Percentiles rank a stretch among this genome's conserved stretches.
These are phyloP conservation scores for Eimeria falciformis DNA, from an alignment of 169 alveolate species.

Conservation along the genomic window DNA sequence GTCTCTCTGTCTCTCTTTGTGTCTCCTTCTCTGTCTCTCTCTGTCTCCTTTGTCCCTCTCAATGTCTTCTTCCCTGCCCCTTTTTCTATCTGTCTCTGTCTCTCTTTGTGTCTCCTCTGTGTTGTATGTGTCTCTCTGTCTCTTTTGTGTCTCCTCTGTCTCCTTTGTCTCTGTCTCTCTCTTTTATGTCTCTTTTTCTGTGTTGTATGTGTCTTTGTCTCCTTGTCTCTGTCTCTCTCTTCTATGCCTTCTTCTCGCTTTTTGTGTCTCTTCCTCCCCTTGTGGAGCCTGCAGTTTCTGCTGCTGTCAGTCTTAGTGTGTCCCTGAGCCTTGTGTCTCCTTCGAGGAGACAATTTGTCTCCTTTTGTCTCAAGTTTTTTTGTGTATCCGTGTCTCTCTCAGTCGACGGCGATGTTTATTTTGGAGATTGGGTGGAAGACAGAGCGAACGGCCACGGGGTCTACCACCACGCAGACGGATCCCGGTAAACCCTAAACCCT, in stretches of 20 bases:
- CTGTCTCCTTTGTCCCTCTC: too few species aligned
- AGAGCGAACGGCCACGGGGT: constrained; percentile 91
- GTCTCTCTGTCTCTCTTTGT: not conserved
- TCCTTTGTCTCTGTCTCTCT: too few species aligned
- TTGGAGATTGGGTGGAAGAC: constrained; percentile 87
- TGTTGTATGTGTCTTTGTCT: constrained; percentile 10
- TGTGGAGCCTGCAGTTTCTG: not conserved
- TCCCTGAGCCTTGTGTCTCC: not conserved
- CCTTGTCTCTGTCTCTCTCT: constrained; percentile 25
- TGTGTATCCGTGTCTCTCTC: constrained; percentile 58
- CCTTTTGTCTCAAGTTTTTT: too few species aligned
- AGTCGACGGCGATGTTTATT: constrained; percentile 88
- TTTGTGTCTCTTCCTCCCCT: not conserved
- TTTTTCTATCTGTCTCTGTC: too few species aligned
- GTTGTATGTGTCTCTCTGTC: too few species aligned
- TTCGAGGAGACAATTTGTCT: too few species aligned
- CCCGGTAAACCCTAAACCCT: constrained; percentile 85
- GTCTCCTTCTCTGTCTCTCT: constrained; percentile 27
- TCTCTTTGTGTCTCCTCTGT: too few species aligned
- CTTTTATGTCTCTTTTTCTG: too few species aligned
- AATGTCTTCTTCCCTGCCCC: too few species aligned
- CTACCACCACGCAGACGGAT: constrained; percentile 88
- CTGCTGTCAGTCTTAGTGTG: not conserved
- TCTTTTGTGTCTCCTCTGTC: not conserved
- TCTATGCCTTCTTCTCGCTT: not conserved